These are phyloP conservation scores for Hymenoscyphus fraxineus DNA, from an alignment of 2,329 filamentous ascomycete genomes.

Conservation along the genomic window DNA sequence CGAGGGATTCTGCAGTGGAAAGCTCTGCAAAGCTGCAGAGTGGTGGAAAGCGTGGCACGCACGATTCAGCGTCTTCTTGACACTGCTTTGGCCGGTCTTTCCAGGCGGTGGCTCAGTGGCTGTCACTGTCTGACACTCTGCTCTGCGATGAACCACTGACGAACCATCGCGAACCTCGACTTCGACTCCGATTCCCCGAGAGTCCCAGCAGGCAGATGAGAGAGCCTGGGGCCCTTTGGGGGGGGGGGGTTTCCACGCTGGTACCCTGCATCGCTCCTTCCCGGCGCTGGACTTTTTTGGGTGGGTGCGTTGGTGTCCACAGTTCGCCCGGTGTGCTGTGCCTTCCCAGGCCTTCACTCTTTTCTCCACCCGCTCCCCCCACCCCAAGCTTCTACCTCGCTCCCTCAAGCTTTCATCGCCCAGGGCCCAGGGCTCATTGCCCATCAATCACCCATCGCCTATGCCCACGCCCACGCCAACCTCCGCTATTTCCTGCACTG, in stretches of 20 bases:
- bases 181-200: neutral
- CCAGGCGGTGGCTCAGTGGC: neutral
- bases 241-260: neutral
- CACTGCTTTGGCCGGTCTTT: neutral
- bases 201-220: neutral
- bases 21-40: neutral
- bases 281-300: neutral
- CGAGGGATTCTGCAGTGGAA: neutral
- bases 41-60: neutral
- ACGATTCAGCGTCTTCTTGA: conserved; percentile 2
- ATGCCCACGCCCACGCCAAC: conserved; percentile 15
- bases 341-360: neutral
- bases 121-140: neutral
- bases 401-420: conserved; percentile 5
- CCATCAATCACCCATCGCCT: conserved; percentile 3
- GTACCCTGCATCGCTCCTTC: neutral
- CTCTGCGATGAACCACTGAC: neutral
- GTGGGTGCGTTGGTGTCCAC: neutral
- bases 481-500: conserved; percentile 15
- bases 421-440: conserved; percentile 12
- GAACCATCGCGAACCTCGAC: neutral
- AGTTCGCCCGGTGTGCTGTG: neutral
- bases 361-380: neutral
- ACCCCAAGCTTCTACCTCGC: neutral
- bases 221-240: too few species aligned